Evolutionary conservation across 202 grass and related monocot genomes (phyloP), one percentile per base, ranked within the genome.

Genomic region (Dendrocalamus latiflorus): DNA sequence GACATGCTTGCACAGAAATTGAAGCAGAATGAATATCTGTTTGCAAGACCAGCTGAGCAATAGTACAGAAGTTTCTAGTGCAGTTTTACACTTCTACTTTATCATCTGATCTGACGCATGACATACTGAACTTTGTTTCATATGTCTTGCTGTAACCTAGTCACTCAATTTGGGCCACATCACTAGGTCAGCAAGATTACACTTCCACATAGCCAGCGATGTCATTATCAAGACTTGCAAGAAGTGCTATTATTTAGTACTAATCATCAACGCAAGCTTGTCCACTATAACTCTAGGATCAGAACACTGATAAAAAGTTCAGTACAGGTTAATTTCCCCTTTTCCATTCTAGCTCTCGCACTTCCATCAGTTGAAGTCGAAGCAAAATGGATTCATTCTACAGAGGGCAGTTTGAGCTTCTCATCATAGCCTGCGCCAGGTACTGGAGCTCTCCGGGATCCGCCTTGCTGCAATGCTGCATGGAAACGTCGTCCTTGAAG

Each of bases 391-490:
- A 5, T 26, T 25, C 34, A 1, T 71, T 34, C 41, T 84, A 85
- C 72, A 79, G 72, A 61, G 88, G 86, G 75, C 87, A 89, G 75
- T 89, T 83, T 47, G 81, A 73, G 89, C 89, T 90, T 16, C 70
- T 68, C 91, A 93, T 93, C 89, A 97, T 93, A 44, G 76, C 88
- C 83, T 93, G 91, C 0, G 87, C 87, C 67, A 97, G 83, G 69
- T 90, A 88, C 68, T 97, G 94, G 34, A 97, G 94, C 12, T 97
- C 94, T 60, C 84, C 94, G 68, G 50, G 50, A 44, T 84, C 91
- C 62, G 81, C 85, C 86, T 86, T 97, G 69, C 73, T 78, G 74
- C 86, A 91, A 77, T 93, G 86, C 42, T 80, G 86, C 60, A 74
- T 78, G 72, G 69, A 57, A 10, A 61, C 81, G 67, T 90, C 94